Base-by-base conservation (phyloP, 2,329 filamentous ascomycete species). In the Chaetomium globosum region DNA sequence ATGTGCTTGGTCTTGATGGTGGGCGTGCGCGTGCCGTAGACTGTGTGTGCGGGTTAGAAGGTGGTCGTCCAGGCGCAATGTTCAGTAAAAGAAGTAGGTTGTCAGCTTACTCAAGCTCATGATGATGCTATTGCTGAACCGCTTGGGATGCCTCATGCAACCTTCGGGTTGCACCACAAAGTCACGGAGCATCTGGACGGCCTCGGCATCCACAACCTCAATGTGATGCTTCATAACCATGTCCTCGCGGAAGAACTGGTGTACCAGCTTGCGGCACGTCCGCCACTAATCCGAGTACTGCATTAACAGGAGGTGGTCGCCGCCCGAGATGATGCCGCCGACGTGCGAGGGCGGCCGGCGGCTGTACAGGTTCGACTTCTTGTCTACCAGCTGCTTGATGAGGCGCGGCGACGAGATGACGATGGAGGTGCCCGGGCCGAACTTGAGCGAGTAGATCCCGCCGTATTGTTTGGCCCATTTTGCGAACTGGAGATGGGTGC, bases 321-420 rank as follows among this genome's bases (percentile, higher is more conserved):
- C 55, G 16, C 12, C 23, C 55, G 36, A 39, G 23, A 57, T 57
- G 36, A 57, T 46, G 16, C 26, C 31, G 55, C 55, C 55, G 8
- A 57, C 55, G 13, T 57, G 36, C 13, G 55, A 57, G 4, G 55
- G 2, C 1, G 55, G 55, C 2, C 55, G 55, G 9, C 55, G 12
- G 36, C 55, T 57, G 55, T 57, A 57, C 4, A 57, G 36, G 36
- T 57, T 57, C 36, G 55, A 57, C 55, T 57, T 57, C 55, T 57
- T 57, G 55, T 57, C 55, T 16, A 57, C 55, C 13, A 57, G 55
- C 36, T 57, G 55, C 55, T 23, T 46, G 36, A 57, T 23, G 36
- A 57, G 55, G 4, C 55, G 55, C 16, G 55, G 55, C 23, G 55
- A 57, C 6, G 55, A 57, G 36, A 57, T n/a, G 33, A 57, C 55